phyloP scores from a whole-genome alignment of 192 early-diverging fungal species.

The Bifiguratus adelaidae region DNA sequence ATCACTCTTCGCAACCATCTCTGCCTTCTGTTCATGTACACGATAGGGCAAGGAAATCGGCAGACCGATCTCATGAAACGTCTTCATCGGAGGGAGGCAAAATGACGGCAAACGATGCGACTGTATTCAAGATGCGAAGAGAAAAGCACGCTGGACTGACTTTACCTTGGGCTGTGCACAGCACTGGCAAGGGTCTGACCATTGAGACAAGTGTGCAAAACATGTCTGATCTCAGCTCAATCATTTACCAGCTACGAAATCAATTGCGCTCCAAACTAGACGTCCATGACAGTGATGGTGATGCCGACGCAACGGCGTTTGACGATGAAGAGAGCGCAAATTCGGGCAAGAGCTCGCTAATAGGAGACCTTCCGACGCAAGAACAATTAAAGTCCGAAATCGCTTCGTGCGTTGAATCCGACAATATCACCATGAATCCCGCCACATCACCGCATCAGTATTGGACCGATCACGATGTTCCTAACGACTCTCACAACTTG shows the following conservation, averaged over 20 bases:
- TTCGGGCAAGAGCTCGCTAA: background rate
- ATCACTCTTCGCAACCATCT: background rate
- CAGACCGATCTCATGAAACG: no score
- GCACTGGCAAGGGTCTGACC: background rate
- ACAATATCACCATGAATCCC: background rate
- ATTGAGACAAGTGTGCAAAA: background rate
- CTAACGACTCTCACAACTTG: background rate
- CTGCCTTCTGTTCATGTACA: background rate
- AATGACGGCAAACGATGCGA: background rate
- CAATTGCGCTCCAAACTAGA: background rate
- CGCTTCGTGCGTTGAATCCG: slow-evolving; percentile 1
- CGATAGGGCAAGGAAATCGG: background rate
- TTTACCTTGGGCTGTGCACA: background rate
- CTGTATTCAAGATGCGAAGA: background rate
- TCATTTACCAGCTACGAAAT: background rate
- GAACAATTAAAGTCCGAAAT: no score
- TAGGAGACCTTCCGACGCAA: no score
- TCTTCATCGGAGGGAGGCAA: background rate
- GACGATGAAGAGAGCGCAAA: background rate
- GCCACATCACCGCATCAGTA: no score
- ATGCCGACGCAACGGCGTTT: background rate
- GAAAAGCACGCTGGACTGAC: background rate
- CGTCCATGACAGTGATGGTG: background rate
- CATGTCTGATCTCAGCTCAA: background rate
- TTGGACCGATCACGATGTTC: background rate